Evolutionary conservation across 2,329 filamentous ascomycete species (phyloP).

Genomic region (Emergomyces orientalis): DNA sequence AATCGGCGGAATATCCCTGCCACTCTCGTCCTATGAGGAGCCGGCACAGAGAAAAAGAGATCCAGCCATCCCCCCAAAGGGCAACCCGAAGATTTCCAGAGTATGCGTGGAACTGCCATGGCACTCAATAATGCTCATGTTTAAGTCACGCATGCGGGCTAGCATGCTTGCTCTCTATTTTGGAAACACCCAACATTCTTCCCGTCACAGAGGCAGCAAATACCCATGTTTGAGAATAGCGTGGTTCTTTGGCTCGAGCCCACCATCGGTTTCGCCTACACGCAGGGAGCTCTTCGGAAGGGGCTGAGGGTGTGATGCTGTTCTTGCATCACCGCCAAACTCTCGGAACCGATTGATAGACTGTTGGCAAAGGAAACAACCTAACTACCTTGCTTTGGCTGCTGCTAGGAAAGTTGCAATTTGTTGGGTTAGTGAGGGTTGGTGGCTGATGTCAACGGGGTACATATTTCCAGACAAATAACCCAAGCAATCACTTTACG

Average conservation of each 20-base stretch:
- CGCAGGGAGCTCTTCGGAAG: not conserved
- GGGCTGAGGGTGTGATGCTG: not conserved
- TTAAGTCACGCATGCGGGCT: not conserved
- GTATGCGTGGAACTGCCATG: not conserved
- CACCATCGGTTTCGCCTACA: not conserved
- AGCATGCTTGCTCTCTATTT: not conserved
- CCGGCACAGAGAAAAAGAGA: not conserved
- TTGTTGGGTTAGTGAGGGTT: conserved; percentile 1
- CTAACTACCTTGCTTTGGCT: not conserved
- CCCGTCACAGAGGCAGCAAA: not conserved
- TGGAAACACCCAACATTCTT: not conserved
- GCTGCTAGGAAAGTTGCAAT: not conserved
- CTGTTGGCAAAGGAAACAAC: not conserved
- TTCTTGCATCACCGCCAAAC: conserved; percentile 3
- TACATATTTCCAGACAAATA: not conserved
- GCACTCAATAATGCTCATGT: not conserved
- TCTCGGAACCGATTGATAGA: not conserved
- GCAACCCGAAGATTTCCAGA: not conserved
- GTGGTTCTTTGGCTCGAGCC: conserved; percentile 1
- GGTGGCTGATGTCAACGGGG: not conserved
- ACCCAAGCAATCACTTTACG: not conserved
- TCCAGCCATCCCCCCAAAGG: not conserved
- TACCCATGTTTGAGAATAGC: conserved; percentile 4
- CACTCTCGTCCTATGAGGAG: not conserved
- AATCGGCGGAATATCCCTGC: not conserved